Evolutionary conservation across 306 rosid genomes (phyloP), one percentile per base, ranked within the genome.

Genomic region (Casuarina cunninghamiana): DNA sequence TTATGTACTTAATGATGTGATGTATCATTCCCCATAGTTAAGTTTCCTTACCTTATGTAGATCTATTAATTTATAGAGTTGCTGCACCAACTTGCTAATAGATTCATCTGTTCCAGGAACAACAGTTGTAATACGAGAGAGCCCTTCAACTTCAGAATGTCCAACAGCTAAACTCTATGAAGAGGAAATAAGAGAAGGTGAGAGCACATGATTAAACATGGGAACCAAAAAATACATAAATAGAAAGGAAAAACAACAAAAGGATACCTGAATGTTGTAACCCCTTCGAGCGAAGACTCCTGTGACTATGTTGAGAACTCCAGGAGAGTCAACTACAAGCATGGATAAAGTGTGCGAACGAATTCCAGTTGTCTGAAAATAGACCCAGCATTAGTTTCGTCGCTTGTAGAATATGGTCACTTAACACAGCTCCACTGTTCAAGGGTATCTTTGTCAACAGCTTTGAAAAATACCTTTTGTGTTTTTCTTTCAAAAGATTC

Each of bases 281-380:
- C 96, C 97, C 81, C 97, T 90, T 75, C 97, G 83, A 73, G 97
- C 85, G 79, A 92, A 92, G 85, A 92, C 93, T 39, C 97, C 97
- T 0, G 97, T 92, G 69, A 92, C 84, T 46, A 90, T 73, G 83
- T 84, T 87, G 41, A 92, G 92, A 86, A 92, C 97, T 50, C 97
- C 97, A 10, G 97, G 97, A 83, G 53, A 72, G 79, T 92, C 97
- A 37, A 70, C 87, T 70, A 92, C 97, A 79, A 92, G 90, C 88
- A 92, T 81, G 84, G 93, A 90, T 74, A 92, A 81, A 80, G 97
- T 92, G 87, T 92, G 97, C 3, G 97, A 92, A 61, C 57, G 90
- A 80, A 92, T 66, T 76, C 96, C 97, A 16, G 82, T 90, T n/a
- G 83, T 86, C 97, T 92, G 91, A 74, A 88, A 73, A 70, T 69